Evolutionary conservation across 23 red algal species (phyloP).

Genomic region (Gracilariopsis chorda): DNA sequence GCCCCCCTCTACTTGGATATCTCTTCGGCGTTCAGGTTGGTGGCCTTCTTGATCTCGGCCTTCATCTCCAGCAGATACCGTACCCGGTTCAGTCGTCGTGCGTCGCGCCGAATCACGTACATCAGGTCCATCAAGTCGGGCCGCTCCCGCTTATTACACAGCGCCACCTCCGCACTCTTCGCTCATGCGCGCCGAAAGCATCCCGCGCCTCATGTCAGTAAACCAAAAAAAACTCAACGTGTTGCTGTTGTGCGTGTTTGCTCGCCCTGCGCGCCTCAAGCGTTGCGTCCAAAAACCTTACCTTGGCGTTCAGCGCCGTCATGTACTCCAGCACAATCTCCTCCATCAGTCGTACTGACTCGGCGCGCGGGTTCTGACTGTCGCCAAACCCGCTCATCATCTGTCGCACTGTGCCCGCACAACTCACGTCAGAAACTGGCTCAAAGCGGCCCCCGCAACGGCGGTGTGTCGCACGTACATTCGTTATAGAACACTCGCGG

Average conservation of each 20-base stretch:
- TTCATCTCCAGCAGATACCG: constrained; percentile 97
- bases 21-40: constrained; percentile 47
- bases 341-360: constrained; percentile 81
- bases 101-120: constrained; percentile 91
- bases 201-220: too few relatives aligned
- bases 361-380: constrained; percentile 69
- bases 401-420: constrained; percentile 36
- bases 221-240: too few relatives aligned
- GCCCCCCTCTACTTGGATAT: neutral
- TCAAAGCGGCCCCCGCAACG: too few relatives aligned
- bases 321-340: constrained; percentile 89
- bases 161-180: constrained; percentile 73
- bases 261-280: neutral
- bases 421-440: too few relatives aligned
- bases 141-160: constrained; percentile 50
- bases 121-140: constrained; percentile 88
- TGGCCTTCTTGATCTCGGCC: constrained; percentile 77
- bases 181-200: neutral
- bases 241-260: too few relatives aligned
- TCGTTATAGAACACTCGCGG: neutral
- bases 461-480: neutral
- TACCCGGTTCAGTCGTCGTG: constrained; percentile 78
- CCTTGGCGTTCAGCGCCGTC: constrained; percentile 61
- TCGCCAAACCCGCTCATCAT: constrained; percentile 99
- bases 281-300: neutral